phyloP scores from a whole-genome alignment of 2,329 filamentous ascomycete genomes.

The Xylaria arbuscula region DNA sequence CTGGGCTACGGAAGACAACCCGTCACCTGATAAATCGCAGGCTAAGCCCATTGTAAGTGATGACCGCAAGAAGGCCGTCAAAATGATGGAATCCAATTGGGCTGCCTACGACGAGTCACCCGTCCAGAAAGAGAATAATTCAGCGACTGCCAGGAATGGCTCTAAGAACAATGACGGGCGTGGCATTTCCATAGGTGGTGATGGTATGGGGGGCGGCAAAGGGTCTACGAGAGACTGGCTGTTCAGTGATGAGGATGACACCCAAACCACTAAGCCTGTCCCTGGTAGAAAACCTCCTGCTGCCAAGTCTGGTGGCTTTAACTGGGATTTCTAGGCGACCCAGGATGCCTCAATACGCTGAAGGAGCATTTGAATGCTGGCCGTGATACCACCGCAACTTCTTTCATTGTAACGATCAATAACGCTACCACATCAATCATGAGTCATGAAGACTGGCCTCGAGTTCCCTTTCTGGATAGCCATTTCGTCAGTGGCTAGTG shows the following conservation, averaged over 20 bases:
- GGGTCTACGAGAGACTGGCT: conserved; percentile 68
- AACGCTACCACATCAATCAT: conserved; percentile 48
- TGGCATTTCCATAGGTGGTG: conserved; percentile 64
- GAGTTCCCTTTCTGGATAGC: conserved; percentile 10
- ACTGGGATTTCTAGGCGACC: conserved; percentile 52
- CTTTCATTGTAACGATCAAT: conserved; percentile 38
- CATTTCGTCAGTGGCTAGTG: conserved; percentile 2
- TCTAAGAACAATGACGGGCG: conserved; percentile 49
- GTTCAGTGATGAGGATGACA: conserved; percentile 63
- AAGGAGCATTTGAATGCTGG: conserved; percentile 27
- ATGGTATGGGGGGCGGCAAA: conserved; percentile 74
- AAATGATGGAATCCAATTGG: conserved; percentile 78
- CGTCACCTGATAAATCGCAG: conserved; percentile 61
- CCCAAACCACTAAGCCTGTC: conserved; percentile 50
- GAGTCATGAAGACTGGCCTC: conserved; percentile 33
- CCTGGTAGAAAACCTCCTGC: conserved; percentile 54
- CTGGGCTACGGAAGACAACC: conserved; percentile 79
- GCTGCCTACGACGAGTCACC: conserved; percentile 66
- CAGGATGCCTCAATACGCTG: conserved; percentile 37
- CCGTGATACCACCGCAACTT: conserved; percentile 2
- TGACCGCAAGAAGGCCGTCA: conserved; percentile 74
- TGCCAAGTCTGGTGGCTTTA: conserved; percentile 46
- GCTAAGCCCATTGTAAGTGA: conserved; percentile 61
- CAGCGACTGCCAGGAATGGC: conserved; percentile 38
- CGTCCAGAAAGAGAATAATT: conserved; percentile 64